Evolutionary conservation across 2,329 filamentous ascomycete genomes (phyloP), one percentile per base, ranked within the genome.

Genomic region (Penicillium sp.): DNA sequence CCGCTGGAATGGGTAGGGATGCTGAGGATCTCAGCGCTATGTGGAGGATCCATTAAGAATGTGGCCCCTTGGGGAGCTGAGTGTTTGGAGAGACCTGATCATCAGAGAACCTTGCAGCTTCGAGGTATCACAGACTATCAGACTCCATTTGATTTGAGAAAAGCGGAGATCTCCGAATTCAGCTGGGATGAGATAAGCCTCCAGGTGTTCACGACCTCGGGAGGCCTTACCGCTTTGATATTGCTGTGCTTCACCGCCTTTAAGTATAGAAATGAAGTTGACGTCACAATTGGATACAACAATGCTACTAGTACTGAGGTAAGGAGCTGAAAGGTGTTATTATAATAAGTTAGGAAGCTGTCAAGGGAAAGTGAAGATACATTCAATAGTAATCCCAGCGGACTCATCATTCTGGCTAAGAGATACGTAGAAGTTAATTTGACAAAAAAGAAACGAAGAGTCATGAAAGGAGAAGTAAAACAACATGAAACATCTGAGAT

Each of bases 1-100:
- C 61, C 49, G 31, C 60, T 61, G 19, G 65, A 68, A 59, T 72
- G 66, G 54, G 68, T 68, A 51, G 69, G 70, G 71, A 73, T 72
- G 68, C 65, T 70, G 59, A 68, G 61, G 27, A 58, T 59, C 59
- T 56, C 61, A 58, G 61, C 52, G 58, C 60, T 66, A 70, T 68
- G 64, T 55, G 62, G 59, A 52, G 50, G 48, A 65, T 70, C 70
- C 70, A 70, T 70, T 58, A 62, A 61, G 67, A 62, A 71, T 69
- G 69, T 68, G 63, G 61, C 68, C 66, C 69, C 69, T 66, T 60
- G 58, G 58, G 63, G 59, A 62, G 63, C 60, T 57, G 60, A 58
- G 50, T 62, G 54, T 55, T 54, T 59, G 57, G 50, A 56, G 48
- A 54, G 19, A 45, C 52, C 47, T 21, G 16, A 34, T 49, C 54